Evolutionary conservation across 1,284 basidiomycete species (phyloP), one percentile per base, ranked within the genome.

Genomic region (Volvariella volvacea): DNA sequence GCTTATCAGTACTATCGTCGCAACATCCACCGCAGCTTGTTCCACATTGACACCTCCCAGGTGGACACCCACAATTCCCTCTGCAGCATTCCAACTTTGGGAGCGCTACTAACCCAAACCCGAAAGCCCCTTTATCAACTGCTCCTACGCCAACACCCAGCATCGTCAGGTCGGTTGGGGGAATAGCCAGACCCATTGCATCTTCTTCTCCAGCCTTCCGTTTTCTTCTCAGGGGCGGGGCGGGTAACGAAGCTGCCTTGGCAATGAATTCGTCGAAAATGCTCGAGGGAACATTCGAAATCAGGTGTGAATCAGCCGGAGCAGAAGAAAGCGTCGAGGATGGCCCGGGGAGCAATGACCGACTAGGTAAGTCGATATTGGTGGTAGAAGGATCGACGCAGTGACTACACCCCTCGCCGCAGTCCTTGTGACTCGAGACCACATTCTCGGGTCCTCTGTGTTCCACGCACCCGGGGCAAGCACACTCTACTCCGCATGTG

Each of bases 401-500:
- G 14, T 74, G 73, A 4, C 68, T 64, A 54, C 83, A 87, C n/a
- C 78, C 78, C 25, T 80, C 74, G 9, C 67, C 62, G 55, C 82
- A 85, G 56, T 76, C 71, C 32, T 58, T 64, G 50, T 66, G 65
- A 42, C 71, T 65, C n/a, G 61, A 57, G 38, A 68, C 68, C 4
- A 62, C 72, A 48, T 78, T 57, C 20, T 68, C 66, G n/a, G 59
- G 39, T 2, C 78, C 75, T 14, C 81, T 77, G 55, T 88, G 84
- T 52, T 83, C 69, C 16, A 74, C 58, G 55, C 85, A 88, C 22
- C 83, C 84, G 0, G 83, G 83, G 58, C 84, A 88, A n/a, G 69
- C 71, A 55, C 84, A 88, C 34, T 67, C 62, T 30, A 76, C 60
- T 20, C 83, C 83, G 55, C 84, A 88, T 10, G 77, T 81, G 56